Evolutionary conservation across 2,329 filamentous ascomycete species (phyloP), one percentile per base, ranked within the genome.

Genomic region (Alternaria panax): DNA sequence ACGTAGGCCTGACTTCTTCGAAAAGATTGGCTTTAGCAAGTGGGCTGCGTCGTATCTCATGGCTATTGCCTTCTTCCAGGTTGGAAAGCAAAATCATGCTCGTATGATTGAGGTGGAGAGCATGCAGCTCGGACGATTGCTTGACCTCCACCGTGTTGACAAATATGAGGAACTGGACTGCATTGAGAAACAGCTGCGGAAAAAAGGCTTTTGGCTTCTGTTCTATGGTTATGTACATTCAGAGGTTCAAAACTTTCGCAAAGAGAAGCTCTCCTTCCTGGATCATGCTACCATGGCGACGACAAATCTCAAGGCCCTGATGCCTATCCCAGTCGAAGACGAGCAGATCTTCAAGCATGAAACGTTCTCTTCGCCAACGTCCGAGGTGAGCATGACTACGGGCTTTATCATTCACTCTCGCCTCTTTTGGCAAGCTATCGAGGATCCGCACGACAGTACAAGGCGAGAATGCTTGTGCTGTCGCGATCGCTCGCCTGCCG

Each of bases 101-200:
- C 59, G 59, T 30, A 62, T 62, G 55, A 38, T 62, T 32, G 59
- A 62, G 30, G 46, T 57, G 8, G 59, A 62, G 27, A 42, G 40
- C 18, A 42, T 42, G 40, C 40, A 42, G 20, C 40, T 42, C 24
- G 40, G 40, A 16, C 40, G 40, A n/a, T 14, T 34, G 8, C 32
- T 34, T 34, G 32, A 34, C 12, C 32, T 34, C 14, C 32, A 34
- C 32, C 32, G 32, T 14, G 32, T 34, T 34, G 32, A 34, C 16
- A 34, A 14, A 34, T 34, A 34, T 16, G 32, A 34, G 32, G 32
- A 34, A 34, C 14, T 34, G 32, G 32, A 34, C 32, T 34, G 32
- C 7, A 34, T 34, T 1, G 32, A 34, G 32, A 34, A 34, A 34
- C 32, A 34, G 32, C 32, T 34, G 32, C 32, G 32, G 14, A 34